Conservation (phyloP, 1,139 yeast genomes). For the Yamadazyma aaseri region DNA sequence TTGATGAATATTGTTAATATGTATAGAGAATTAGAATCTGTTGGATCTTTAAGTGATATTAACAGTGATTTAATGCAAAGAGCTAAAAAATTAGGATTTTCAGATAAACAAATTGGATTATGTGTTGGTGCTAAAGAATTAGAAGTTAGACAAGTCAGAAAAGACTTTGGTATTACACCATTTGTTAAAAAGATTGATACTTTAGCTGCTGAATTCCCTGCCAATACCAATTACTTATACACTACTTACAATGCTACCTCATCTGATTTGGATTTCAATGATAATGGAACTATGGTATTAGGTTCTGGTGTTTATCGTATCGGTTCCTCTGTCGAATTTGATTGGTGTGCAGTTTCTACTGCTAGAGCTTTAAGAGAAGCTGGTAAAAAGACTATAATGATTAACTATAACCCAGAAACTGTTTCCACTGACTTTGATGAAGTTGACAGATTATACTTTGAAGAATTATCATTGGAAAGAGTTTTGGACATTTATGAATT, state of each 20-base stretch:
- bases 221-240: constrained; percentile 91
- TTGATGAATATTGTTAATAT: constrained; percentile 85
- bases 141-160: constrained; percentile 78
- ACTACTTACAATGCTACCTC: constrained; percentile 92
- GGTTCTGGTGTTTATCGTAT: constrained; percentile 99
- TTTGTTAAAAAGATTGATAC: constrained; percentile 97
- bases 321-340: constrained; percentile 98
- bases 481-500: constrained; percentile 96
- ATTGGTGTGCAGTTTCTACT: constrained; percentile 98
- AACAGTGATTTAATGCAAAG: constrained; percentile 68
- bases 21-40: constrained; percentile 75
- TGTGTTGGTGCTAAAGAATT: constrained; percentile 70
- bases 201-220: constrained; percentile 98
- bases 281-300: constrained; percentile 88
- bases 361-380: constrained; percentile 89
- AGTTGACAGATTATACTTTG: constrained; percentile 95
- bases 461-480: constrained; percentile 92
- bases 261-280: constrained; percentile 82
- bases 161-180: constrained; percentile 77
- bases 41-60: constrained; percentile 56
- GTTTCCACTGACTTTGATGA: constrained; percentile 98
- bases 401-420: constrained; percentile 97
- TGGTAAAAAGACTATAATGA: constrained; percentile 91
- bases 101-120: constrained; percentile 87
- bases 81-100: constrained; percentile 92